These are phyloP conservation scores for Acer negundo DNA, from an alignment of 345 rosid genomes.

Conservation along the genomic window DNA sequence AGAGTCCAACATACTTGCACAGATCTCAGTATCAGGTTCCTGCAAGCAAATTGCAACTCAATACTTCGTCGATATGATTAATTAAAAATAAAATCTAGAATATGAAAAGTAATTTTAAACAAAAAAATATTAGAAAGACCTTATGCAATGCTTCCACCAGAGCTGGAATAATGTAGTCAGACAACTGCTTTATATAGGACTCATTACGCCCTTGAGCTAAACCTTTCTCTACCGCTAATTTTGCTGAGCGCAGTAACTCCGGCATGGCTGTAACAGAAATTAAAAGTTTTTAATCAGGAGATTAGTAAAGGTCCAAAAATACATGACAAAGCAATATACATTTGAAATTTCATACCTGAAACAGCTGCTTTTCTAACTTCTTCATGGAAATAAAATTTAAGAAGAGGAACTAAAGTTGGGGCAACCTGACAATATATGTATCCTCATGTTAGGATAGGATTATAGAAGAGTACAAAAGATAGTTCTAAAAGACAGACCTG, in stretches of 20 bases:
- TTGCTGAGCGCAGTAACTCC: slow-evolving; percentile 90
- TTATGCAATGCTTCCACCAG: slow-evolving; percentile 94
- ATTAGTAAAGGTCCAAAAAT: not conserved
- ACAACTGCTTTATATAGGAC: slow-evolving; percentile 86
- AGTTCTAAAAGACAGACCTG: slow-evolving; percentile 52
- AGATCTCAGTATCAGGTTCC: slow-evolving; percentile 99
- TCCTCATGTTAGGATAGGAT: slow-evolving; percentile 13
- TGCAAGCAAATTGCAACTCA: slow-evolving; percentile 40
- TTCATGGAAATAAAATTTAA: slow-evolving; percentile 98
- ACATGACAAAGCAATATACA: slow-evolving; percentile 1
- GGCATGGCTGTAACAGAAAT: slow-evolving; percentile 78
- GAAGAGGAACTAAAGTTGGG: slow-evolving; percentile 90
- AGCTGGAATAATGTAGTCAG: slow-evolving; percentile 92
- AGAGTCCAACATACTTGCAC: slow-evolving; percentile 95
- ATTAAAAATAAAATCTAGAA: not conserved
- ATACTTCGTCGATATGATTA: slow-evolving; percentile 1
- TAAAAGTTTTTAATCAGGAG: not conserved
- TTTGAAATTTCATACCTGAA: slow-evolving; percentile 64
- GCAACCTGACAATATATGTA: slow-evolving; percentile 66
- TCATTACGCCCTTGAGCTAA: slow-evolving; percentile 82
- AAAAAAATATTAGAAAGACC: slow-evolving; percentile 42
- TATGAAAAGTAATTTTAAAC: not conserved
- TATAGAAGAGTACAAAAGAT: slow-evolving; percentile 8
- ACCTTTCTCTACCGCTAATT: slow-evolving; percentile 95
- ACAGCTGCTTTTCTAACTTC: slow-evolving; percentile 99